Conservation (phyloP, 306 rosid genomes). For the Quercus wislizeni region DNA sequence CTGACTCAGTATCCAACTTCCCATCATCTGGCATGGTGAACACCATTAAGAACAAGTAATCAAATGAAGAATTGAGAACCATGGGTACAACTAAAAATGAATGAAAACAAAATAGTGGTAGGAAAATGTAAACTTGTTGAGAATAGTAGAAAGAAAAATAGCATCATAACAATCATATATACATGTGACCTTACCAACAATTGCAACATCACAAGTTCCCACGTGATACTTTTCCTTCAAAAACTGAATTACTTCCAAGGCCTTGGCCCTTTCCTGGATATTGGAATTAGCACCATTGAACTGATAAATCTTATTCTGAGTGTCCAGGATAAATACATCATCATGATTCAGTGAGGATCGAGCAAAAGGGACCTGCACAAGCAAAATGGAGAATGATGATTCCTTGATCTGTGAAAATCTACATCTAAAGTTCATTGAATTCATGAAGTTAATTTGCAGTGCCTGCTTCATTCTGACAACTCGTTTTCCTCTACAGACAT, state of each 20-base stretch:
- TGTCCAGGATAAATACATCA: constrained; percentile 93
- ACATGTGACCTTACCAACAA: constrained; percentile 73
- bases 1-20: constrained; percentile 96
- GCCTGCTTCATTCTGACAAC: constrained; percentile 99
- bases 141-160: not conserved
- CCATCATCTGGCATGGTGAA: constrained; percentile 77
- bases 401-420: constrained; percentile 19
- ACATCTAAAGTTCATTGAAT: constrained; percentile 24
- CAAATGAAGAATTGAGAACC: constrained; percentile 14
- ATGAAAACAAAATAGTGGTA: constrained; percentile 10
- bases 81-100: constrained; percentile 9
- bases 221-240: constrained; percentile 91
- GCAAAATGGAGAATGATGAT: constrained; percentile 21
- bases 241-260: constrained; percentile 90
- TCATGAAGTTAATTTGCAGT: constrained; percentile 15
- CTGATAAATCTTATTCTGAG: constrained; percentile 81
- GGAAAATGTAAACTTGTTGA: not conserved
- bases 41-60: constrained; percentile 12
- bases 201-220: constrained; percentile 89
- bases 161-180: not conserved
- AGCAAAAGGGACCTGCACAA: constrained; percentile 85
- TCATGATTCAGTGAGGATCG: constrained; percentile 96
- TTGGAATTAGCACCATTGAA: constrained; percentile 98
- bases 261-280: constrained; percentile 98
- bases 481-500: constrained; percentile 92